Conservation (phyloP, 768 basidiomycete genomes). For the Pisolithus marmoratus region DNA sequence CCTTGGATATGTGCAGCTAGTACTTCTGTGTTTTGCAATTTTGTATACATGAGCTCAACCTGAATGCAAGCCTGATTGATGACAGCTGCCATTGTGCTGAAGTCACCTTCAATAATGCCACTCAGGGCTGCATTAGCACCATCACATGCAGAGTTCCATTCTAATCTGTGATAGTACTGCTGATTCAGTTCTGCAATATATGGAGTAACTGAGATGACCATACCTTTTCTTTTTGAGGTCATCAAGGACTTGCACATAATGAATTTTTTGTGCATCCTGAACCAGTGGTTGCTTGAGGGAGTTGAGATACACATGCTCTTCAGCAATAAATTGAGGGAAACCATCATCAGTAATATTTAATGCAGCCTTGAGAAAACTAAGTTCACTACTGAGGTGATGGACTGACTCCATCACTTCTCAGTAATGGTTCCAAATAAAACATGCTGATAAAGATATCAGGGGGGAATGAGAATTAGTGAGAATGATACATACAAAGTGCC, state of each 20-base stretch:
- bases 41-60: neutral
- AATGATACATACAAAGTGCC: neutral
- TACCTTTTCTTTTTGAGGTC: neutral
- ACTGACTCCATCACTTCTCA: neutral
- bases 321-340: neutral
- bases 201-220: neutral
- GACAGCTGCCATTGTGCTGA: neutral
- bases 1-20: neutral
- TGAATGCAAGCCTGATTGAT: neutral
- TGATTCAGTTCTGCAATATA: too few species aligned
- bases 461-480: neutral
- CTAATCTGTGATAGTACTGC: neutral
- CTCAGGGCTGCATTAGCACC: neutral
- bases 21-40: constrained; percentile 1
- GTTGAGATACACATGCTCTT: neutral
- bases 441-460: neutral
- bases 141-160: neutral
- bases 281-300: neutral
- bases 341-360: neutral
- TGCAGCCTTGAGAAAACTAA: neutral
- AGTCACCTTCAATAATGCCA: neutral
- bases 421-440: too few species aligned
- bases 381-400: neutral
- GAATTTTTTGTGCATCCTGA: neutral
- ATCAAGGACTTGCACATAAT: neutral